Base-by-base conservation (phyloP, 305 asterid species). In the Solanum hybrid region DNA sequence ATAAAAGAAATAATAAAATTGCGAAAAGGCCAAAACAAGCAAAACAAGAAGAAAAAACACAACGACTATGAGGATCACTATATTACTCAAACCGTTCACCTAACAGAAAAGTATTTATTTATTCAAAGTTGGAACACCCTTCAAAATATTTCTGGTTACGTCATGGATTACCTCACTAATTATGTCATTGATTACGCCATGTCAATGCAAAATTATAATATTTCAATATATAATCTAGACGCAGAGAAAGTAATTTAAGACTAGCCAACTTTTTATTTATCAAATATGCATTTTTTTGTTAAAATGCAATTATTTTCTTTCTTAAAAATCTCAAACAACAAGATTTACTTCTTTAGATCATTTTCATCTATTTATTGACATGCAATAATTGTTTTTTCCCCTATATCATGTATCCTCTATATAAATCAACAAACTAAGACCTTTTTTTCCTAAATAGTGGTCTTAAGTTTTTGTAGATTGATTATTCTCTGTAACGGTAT, bases 61-160 rank as follows among this genome's bases (percentile, higher is more conserved):
- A 3, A 61, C 12, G 27, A 65, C 26, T 65, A 65, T 65, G 12
- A 22, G 73, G 12, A 65, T 65, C 73, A 8, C 73, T 65, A 8
- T 65, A 22, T 65, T 65, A 65, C 73, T 65, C 27, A 22, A 65
- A 65, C 3, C 6, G 1, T 65, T 22, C 27, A 61, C 12, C 2
- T 61, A 61, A 8, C 4, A 61, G 1, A 22, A 61, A 8, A 65
- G 27, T 65, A 65, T 65, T 65, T 65, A 65, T 6, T 65, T 65
- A 65, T 65, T 6, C 73, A 65, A 65, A 65, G 6, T 65, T 65
- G 73, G 27, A 65, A 22, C 73, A 65, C 73, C 3, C 6, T 65
- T 22, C 27, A 65, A 1, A 8, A 22, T 0, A 22, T 22, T 20
- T 0, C 0, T 22, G 12, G 73, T 7, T 22, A 61, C 27, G 73